Conservation (phyloP, 192 early-diverging fungal genomes). For the Backusella macrospora region DNA sequence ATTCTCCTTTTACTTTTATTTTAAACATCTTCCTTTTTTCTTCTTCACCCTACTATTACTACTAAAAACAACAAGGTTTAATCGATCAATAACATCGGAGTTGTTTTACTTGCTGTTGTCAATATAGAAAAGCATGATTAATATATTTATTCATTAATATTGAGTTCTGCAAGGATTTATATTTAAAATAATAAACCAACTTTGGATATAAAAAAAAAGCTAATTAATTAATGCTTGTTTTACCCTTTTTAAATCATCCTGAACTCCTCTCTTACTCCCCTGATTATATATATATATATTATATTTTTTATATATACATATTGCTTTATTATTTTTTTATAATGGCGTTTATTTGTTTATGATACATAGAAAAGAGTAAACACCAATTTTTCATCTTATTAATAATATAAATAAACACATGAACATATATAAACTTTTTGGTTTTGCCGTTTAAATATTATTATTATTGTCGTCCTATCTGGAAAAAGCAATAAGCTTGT, state of each 20-base stretch:
- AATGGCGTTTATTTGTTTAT: too few species aligned
- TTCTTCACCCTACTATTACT: too few species aligned
- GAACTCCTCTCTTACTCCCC: neutral
- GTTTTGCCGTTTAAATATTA: neutral
- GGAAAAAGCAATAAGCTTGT: constrained; percentile 10
- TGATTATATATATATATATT: neutral
- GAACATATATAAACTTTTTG: neutral
- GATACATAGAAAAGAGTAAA: too few species aligned
- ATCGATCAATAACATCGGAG: neutral
- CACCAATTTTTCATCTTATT: neutral
- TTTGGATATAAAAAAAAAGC: constrained; percentile 1
- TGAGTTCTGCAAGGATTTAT: neutral
- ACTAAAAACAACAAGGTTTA: too few species aligned
- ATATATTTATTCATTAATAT: neutral
- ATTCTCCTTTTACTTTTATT: too few species aligned
- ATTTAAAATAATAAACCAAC: neutral
- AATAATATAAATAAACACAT: neutral
- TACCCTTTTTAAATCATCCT: constrained; percentile 15
- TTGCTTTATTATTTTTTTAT: too few species aligned
- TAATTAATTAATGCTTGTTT: constrained; percentile 11
- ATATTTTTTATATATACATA: too few species aligned
- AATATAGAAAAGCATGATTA: neutral
- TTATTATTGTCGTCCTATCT: neutral
- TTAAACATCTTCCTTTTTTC: too few species aligned
- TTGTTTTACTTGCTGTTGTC: constrained; percentile 12